These are phyloP conservation scores for Triangularia setosa DNA, from an alignment of 2,329 filamentous ascomycete genomes.

Conservation along the genomic window DNA sequence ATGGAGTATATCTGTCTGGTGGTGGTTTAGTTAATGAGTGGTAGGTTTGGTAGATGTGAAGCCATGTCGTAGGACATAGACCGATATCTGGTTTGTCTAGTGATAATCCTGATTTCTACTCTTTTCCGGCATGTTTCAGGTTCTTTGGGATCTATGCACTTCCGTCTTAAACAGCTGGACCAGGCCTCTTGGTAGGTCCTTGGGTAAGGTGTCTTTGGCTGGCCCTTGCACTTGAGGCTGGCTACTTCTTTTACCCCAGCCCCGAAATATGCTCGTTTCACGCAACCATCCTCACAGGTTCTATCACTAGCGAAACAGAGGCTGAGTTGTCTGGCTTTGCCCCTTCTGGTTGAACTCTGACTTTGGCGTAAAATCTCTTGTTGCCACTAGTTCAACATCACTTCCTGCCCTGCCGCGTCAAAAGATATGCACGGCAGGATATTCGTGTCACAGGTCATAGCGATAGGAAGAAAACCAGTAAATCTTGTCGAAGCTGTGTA, in stretches of 20 bases:
- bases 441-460: background rate
- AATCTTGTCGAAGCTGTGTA: background rate
- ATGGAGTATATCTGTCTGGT: too few relatives aligned
- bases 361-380: background rate
- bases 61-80: too few relatives aligned
- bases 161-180: too few relatives aligned
- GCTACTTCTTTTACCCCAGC: too few relatives aligned
- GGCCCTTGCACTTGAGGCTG: background rate
- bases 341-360: background rate
- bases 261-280: background rate
- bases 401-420: background rate
- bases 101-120: background rate
- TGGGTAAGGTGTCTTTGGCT: background rate
- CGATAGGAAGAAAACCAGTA: background rate
- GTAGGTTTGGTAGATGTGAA: too few relatives aligned
- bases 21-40: too few relatives aligned
- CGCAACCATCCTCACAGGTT: background rate
- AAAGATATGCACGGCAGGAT: background rate
- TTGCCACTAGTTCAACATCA: background rate
- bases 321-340: background rate
- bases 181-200: background rate
- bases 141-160: background rate
- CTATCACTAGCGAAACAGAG: background rate
- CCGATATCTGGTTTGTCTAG: too few relatives aligned
- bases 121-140: background rate